These are phyloP conservation scores for Stropharia rugosoannulata DNA, from an alignment of 768 basidiomycete species.

Conservation along the genomic window DNA sequence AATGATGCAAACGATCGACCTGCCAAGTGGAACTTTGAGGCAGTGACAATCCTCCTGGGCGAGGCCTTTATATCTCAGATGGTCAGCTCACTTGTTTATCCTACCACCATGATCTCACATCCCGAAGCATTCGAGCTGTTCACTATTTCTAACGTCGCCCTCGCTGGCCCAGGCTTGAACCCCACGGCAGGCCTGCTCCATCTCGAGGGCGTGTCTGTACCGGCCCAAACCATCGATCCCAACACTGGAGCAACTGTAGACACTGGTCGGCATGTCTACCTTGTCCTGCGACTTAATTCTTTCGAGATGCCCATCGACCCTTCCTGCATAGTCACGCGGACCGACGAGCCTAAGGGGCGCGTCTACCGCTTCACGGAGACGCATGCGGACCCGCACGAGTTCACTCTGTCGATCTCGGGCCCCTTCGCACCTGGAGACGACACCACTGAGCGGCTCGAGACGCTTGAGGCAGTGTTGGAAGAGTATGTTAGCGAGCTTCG, in stretches of 20 bases:
- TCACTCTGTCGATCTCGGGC: slow-evolving; percentile 34
- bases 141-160: slow-evolving; percentile 45
- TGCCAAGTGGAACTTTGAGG: slow-evolving; percentile 10
- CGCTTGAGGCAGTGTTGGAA: slow-evolving; percentile 63
- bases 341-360: slow-evolving; percentile 32
- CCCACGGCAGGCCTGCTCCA: slow-evolving; percentile 44
- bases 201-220: slow-evolving; percentile 63
- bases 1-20: slow-evolving; percentile 1
- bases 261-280: slow-evolving; percentile 57
- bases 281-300: slow-evolving; percentile 56
- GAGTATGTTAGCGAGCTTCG: slow-evolving; percentile 58
- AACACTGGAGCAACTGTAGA: not conserved
- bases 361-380: slow-evolving; percentile 45
- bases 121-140: slow-evolving; percentile 56
- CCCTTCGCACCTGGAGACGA: slow-evolving; percentile 28
- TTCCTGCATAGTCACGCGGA: slow-evolving; percentile 40
- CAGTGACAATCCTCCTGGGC: not conserved
- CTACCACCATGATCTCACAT: not conserved
- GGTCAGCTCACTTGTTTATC: not conserved
- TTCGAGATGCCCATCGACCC: slow-evolving; percentile 67
- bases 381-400: slow-evolving; percentile 33
- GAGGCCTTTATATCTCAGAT: not conserved
- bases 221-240: slow-evolving; percentile 1
- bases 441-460: slow-evolving; percentile 54
- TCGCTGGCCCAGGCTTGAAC: slow-evolving; percentile 29